phyloP scores from a whole-genome alignment of 2,329 filamentous ascomycete species.

The Xylariaceae sp. region DNA sequence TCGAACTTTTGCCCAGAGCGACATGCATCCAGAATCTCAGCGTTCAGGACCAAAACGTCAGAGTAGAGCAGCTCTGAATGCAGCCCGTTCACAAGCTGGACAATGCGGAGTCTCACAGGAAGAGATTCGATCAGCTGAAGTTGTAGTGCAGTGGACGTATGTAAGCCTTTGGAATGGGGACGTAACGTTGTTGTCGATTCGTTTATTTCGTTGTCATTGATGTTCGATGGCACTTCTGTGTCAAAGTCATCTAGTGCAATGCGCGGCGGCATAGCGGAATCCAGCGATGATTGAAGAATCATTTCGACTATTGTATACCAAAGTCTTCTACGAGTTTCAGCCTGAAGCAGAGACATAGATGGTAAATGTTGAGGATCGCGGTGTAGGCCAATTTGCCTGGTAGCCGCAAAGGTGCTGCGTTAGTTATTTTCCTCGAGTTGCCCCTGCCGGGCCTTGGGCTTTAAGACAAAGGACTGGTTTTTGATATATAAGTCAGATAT shows the following conservation, averaged over 20 bases:
- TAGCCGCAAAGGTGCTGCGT: no score
- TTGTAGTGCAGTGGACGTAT: conserved; percentile 37
- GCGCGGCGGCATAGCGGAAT: conserved; percentile 38
- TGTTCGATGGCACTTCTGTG: conserved; percentile 37
- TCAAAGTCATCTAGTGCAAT: conserved; percentile 42
- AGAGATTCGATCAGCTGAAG: conserved; percentile 36
- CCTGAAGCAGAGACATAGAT: conserved; percentile 33
- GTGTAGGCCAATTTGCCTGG: conserved; percentile 45
- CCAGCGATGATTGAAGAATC: conserved; percentile 37
- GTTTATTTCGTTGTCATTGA: conserved; percentile 31
- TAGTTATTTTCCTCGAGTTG: no score
- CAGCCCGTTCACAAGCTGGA: conserved; percentile 35
- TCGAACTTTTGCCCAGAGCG: conserved; percentile 23
- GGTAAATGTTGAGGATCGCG: conserved; percentile 41
- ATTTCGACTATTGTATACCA: conserved; percentile 45
- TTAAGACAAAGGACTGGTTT: no score
- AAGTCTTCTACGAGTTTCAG: conserved; percentile 40
- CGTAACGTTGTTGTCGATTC: conserved; percentile 23
- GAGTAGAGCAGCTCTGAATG: conserved; percentile 34
- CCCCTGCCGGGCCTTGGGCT: no score
- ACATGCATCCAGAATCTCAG: conserved; percentile 31
- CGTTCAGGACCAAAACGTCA: conserved; percentile 34
- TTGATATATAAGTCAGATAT: no score
- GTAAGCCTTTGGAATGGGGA: conserved; percentile 24
- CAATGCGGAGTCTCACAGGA: conserved; percentile 34